Base-by-base conservation (phyloP, 2,329 filamentous ascomycete genomes). In the Trichophyton equinum region DNA sequence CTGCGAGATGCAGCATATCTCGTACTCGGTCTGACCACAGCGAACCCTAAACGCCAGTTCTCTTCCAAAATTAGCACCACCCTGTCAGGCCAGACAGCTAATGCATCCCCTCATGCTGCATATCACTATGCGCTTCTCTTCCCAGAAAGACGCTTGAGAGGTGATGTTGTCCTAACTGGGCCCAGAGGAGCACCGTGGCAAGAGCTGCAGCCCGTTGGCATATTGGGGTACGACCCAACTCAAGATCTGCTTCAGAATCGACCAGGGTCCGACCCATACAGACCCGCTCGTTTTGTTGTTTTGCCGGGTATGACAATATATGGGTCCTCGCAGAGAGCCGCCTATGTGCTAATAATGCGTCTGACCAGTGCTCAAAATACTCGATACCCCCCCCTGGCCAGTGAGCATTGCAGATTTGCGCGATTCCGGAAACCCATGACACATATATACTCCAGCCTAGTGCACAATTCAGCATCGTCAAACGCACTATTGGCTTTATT, bases 401-500 rank as follows among this genome's bases (percentile, higher is more conserved):
- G 33, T 57, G 33, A 57, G 55, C 33, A 33, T 57, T 44, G 55
- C 38, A 42, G 55, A 57, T 57, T 57, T 57, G 55, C 55, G 55
- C 55, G 55, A 57, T 57, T 57, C 55, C 55, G 55, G 38, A 40
- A 57, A 40, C 38, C 33, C 33, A 57, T 57, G 55, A 57, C 55
- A 57, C 55, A 57, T 40, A 57, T 57, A 40, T 57, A 44, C 55
- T 44, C 30, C 30, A 57, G 55, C 27, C 55, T 57, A 44, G 55
- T 40, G 55, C 55, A 57, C 55, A 57, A 57, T 57, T 44, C 30
- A 57, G 30, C 55, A 57, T 57, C n/a, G 11, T 57, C 55, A 57
- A 53, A 53, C 49, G 49, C 49, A 53, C 49, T 53, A 53, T 53
- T 53, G 49, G 22, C 49, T 53, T 53, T 53, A 53, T 53, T 53